These are phyloP conservation scores for Nadsonia commutata DNA, from an alignment of 1,139 yeast genomes.

Conservation along the genomic window DNA sequence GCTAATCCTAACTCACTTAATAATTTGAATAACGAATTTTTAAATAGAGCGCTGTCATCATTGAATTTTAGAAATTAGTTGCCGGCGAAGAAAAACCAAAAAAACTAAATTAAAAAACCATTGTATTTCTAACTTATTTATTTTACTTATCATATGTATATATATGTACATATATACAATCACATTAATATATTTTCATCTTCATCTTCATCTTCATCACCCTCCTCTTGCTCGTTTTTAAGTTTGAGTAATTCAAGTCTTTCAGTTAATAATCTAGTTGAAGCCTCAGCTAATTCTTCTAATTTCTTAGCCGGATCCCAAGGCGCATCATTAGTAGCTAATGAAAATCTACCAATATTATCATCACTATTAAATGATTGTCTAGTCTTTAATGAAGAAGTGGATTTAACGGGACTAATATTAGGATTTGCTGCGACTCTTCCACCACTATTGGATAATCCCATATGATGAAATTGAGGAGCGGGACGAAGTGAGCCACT, in stretches of 20 bases:
- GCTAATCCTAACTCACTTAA: no score
- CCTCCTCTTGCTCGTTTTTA: background rate
- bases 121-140: no score
- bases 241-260: slow-evolving; percentile 1
- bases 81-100: no score
- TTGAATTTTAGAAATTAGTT: background rate
- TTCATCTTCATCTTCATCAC: background rate
- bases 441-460: background rate
- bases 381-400: background rate
- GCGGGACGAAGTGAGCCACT: background rate
- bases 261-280: background rate
- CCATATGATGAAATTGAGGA: background rate
- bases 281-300: slow-evolving; percentile 4
- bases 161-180: no score
- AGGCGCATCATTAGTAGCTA: background rate
- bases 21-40: background rate
- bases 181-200: no score
- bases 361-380: no score
- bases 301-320: slow-evolving; percentile 5
- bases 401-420: background rate
- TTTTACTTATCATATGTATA: no score
- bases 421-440: background rate
- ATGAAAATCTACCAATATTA: background rate
- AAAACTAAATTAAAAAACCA: no score
- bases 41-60: background rate